phyloP scores from a whole-genome alignment of 2,329 filamentous ascomycete species.

The Alternaria conjuncta region DNA sequence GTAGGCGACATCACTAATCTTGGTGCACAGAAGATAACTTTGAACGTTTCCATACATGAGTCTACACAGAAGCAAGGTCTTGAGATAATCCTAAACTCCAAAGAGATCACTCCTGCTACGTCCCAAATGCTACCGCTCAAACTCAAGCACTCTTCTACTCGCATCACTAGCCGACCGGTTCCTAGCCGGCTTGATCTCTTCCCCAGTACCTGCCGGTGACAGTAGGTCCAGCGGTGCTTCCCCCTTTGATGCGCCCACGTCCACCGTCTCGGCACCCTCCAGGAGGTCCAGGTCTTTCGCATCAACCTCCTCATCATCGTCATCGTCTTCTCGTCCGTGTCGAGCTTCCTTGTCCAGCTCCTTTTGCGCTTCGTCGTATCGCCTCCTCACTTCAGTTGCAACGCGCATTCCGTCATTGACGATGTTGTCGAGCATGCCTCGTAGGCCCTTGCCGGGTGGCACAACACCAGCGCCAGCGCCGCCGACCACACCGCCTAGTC shows the following conservation, averaged over 20 bases:
- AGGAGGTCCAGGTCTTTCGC: slow-evolving; percentile 55
- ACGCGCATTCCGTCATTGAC: slow-evolving; percentile 97
- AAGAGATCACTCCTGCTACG: neutral
- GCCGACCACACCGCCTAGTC: slow-evolving; percentile 53
- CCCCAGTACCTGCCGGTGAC: slow-evolving; percentile 25
- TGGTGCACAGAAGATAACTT: neutral
- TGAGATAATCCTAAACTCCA: slow-evolving; percentile 5
- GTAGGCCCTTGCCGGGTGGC: slow-evolving; percentile 74
- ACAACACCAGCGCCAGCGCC: slow-evolving; percentile 60
- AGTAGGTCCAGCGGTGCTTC: slow-evolving; percentile 22
- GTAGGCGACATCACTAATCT: too few relatives aligned
- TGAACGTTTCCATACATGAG: neutral
- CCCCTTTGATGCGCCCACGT: slow-evolving; percentile 43
- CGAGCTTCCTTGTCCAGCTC: slow-evolving; percentile 81
- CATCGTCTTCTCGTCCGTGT: slow-evolving; percentile 62
- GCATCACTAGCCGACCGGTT: slow-evolving; percentile 44
- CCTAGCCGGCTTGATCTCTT: slow-evolving; percentile 36
- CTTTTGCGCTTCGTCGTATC: slow-evolving; percentile 94
- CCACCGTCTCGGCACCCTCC: slow-evolving; percentile 58
- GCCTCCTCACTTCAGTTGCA: slow-evolving; percentile 85
- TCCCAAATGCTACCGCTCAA: slow-evolving; percentile 38
- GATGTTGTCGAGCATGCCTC: slow-evolving; percentile 95
- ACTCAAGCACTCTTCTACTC: slow-evolving; percentile 47
- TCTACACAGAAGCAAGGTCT: neutral
- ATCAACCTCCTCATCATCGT: slow-evolving; percentile 68